Evolutionary conservation across 2,329 filamentous ascomycete genomes (phyloP).

Genomic region (Alternaria brassicicola): DNA sequence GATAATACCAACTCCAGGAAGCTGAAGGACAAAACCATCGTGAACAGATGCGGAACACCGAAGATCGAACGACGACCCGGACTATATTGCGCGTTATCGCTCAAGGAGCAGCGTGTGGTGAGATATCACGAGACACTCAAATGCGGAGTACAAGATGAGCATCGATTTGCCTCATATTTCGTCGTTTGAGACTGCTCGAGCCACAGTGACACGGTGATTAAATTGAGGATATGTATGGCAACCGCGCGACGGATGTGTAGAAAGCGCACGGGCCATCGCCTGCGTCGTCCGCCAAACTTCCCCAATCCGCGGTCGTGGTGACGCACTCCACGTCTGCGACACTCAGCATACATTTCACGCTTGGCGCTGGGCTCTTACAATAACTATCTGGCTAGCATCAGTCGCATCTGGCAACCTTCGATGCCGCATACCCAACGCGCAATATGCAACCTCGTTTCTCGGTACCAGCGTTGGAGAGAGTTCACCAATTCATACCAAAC

Average conservation of each 20-base stretch:
- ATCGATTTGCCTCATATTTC: too few species aligned
- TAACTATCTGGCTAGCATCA: fast-evolving
- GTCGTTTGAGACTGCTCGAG: not conserved
- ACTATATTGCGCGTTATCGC: not conserved
- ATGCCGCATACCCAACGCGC: not conserved
- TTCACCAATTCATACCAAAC: too few species aligned
- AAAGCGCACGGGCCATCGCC: not conserved
- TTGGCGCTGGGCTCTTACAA: not conserved
- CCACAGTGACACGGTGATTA: not conserved
- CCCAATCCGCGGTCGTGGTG: not conserved
- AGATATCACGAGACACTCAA: too few species aligned
- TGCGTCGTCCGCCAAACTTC: not conserved
- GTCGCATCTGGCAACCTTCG: fast-evolving
- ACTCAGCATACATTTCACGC: not conserved
- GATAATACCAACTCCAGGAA: not conserved
- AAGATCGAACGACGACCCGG: not conserved
- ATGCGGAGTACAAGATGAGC: too few species aligned
- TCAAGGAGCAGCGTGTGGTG: too few species aligned
- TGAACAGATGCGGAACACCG: too few species aligned
- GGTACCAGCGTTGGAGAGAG: too few species aligned
- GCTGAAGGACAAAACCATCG: not conserved
- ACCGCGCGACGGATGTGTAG: not conserved
- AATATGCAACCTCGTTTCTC: too few species aligned
- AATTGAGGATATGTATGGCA: not conserved
- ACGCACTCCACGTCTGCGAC: not conserved